Evolutionary conservation across 345 rosid genomes (phyloP), one percentile per base, ranked within the genome.

Genomic region (Lepidium aucheri): DNA sequence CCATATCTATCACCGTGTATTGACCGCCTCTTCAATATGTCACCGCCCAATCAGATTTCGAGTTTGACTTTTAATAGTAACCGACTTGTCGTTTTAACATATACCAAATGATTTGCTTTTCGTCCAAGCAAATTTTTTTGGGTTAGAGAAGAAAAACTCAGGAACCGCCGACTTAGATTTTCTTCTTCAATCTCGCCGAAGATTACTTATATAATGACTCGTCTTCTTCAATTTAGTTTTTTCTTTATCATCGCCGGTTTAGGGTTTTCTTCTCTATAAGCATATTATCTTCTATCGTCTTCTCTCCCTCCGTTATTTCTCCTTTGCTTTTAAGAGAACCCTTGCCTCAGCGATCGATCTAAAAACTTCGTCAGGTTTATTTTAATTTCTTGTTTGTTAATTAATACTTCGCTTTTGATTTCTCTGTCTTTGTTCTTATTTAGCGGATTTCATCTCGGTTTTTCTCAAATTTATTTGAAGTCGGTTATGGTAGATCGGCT

Each of bases 301-400:
- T 13, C 22, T 58, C 47, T 26, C 22, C 40, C 45, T 39, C 52
- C 26, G 44, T 62, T 0, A 12, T 52, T 10, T 63, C 15, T 38
- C 1, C 4, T 38, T 57, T 8, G 15, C 40, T 16, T 58, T 45
- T 45, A 4, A 32, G 69, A 68, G 45, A 68, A 53, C 65, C 78
- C 65, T 68, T 55, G 69, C 74, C 74, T 63, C 43, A 24, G 78
- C 74, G 78, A 74, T 69, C 78, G 78, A 74, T 74, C 78, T 67
- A 70, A 54, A 39, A 18, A n/a, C 7, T 20, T 47, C 47, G 10
- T 68, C 77, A 62, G 65, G 69, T 55, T 39, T 0, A 26, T 7
- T 60, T 44, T 16, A 26, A 4, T 5, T 8, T 32, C n/a, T 61
- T 2, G 9, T 11, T 62, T 28, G 10, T 13, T 0, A 16, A 0